Base-by-base conservation (phyloP, 1,284 basidiomycete genomes). In the Schizopora paradoxa region DNA sequence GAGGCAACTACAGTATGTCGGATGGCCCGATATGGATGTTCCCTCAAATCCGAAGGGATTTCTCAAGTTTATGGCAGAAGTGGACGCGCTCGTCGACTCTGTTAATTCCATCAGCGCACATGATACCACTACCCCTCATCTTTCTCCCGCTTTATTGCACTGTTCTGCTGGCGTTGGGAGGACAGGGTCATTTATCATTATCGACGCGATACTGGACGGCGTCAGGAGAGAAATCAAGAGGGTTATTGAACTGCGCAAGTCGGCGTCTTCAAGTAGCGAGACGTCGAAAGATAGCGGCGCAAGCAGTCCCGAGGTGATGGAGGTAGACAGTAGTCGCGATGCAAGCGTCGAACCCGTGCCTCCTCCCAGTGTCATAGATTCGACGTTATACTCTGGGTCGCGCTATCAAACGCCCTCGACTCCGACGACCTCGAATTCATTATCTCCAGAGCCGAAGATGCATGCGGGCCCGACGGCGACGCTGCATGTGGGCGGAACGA, bases 11-110 rank as follows among this genome's bases (percentile, higher is more conserved):
- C 92, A 97, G 62, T 95, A 91, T 58, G 73, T 92, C 39, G 82
- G 84, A 25, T 97, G 92, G 92, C 90, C 91, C 2, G 92, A 97
- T 59, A 86, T 95, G 68, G 92, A 93, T 60, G 90, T 96, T 2
- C 92, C 93, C 1, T 81, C 86, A 6, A 79, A 88, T 47, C 82
- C 91, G 0, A 68, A 75, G 4, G 82, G 83, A 3, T 67, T 96
- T 21, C 65, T 95, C 33, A 68, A 74, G 4, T 72, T 96, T 26
- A 77, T 95, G 53, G 62, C 64, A 25, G 70, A 78, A 45, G 76
- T 80, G 19, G 72, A 80, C 48, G 75, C 75, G 26, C 73, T 79
- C 40, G 74, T 80, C 0, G 79, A 82, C 40, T 66, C 68, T 28
- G 59, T 33, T 69, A 70, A 51, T 72, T n/a, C 70, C 4, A 65